Evolutionary conservation across 2,329 filamentous ascomycete genomes (phyloP), one percentile per base, ranked within the genome.

Genomic region (Keithomyces neogunnii): DNA sequence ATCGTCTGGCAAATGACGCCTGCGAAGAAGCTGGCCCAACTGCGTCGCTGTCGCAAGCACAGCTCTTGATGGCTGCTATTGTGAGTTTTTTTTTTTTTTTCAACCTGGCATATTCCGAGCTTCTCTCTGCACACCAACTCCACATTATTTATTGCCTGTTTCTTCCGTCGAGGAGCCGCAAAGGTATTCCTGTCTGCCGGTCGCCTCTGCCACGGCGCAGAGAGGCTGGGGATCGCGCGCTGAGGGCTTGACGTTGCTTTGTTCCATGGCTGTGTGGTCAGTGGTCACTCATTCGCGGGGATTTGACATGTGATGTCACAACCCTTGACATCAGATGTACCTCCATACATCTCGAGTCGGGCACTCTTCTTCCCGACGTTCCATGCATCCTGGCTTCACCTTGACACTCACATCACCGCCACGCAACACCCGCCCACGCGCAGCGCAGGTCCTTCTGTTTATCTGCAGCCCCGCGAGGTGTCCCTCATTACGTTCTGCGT

Each of bases 11-110:
- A 28, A 45, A 51, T 45, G 43, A 45, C 49, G 46, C 35, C 35
- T 47, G 49, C 42, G 29, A 26, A 40, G 28, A 26, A 40, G 28
- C 30, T 50, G 40, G 30, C 32, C 35, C 48, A 49, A 47, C 31
- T 40, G 49, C 46, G 44, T 26, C 29, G 33, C 47, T 28, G 40
- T 49, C 43, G 30, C 32, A 38, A 35, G 43, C 56, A 57, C 58
- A 55, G 56, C 52, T 56, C 59, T 61, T 63, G 58, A 67, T 67
- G 65, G 65, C 65, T 57, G 65, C 65, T 51, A 60, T 67, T 60
- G 65, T 67, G 56, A 68, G 65, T 59, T 40, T n/a, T 35, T 26
- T 36, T 44, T 5, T 26, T 42, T 6, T 42, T 42, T 26, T 28
- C 39, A 35, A 35, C 11, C 33, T 35, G 11, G n/a, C 26, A 39